A percentile compares a stretch with the other conserved stretches of the same genome.
phyloP scores from a whole-genome alignment of 2,329 filamentous ascomycete species.

The Coniochaeta prunicola region DNA sequence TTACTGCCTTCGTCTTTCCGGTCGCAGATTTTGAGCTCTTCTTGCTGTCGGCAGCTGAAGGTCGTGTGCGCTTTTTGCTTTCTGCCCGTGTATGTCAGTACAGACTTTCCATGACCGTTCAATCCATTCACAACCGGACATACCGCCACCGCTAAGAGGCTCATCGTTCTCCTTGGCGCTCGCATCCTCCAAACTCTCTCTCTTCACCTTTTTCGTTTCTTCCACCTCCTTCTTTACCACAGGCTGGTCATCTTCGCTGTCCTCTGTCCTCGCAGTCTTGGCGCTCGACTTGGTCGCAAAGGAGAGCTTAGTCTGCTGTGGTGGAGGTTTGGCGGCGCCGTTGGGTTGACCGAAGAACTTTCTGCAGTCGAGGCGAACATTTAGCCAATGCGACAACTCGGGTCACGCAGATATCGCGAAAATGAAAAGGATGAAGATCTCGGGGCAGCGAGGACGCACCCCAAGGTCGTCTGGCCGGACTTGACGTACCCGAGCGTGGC shows the following conservation, averaged over 20 bases:
- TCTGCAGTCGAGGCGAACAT: constrained; percentile 36
- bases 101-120: constrained; percentile 3
- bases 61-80: constrained; percentile 38
- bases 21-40: constrained; percentile 21
- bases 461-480: constrained; percentile 64
- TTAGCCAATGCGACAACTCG: constrained; percentile 8
- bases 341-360: constrained; percentile 75
- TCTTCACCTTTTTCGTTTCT: neutral
- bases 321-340: constrained; percentile 39
- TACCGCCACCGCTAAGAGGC: neutral
- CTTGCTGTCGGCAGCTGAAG: constrained; percentile 9
- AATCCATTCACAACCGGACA: too few species aligned
- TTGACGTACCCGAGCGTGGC: constrained; percentile 84
- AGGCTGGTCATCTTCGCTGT: neutral
- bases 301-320: constrained; percentile 71
- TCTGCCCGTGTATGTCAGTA: constrained; percentile 18
- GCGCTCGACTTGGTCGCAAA: constrained; percentile 54
- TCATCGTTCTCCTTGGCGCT: neutral
- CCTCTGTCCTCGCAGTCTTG: constrained; percentile 10
- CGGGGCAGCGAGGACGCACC: constrained; percentile 43
- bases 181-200: constrained; percentile 6
- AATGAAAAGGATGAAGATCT: constrained; percentile 4
- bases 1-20: constrained; percentile 27
- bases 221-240: neutral
- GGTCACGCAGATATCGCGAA: neutral